Percentiles rank a stretch among this genome's conserved stretches.
Conservation (phyloP, 163 green algal genomes). For the Coccomyxa subellipsoidea region DNA sequence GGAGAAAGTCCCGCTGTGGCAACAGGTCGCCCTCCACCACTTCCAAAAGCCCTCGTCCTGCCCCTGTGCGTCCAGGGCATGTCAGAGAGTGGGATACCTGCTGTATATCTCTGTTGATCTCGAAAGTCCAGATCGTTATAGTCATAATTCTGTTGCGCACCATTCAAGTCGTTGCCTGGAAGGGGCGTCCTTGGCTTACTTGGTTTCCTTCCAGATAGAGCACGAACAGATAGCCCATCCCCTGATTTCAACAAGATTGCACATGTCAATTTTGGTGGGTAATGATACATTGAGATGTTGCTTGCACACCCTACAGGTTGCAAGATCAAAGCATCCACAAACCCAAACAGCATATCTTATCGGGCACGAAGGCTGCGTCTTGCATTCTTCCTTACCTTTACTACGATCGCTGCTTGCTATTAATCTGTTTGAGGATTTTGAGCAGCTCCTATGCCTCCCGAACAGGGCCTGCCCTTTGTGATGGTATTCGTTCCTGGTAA, state of each 20-base stretch:
- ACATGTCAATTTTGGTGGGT: too few species aligned
- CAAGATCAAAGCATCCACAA: too few species aligned
- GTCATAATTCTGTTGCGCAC: background rate
- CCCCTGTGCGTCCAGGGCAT: too few species aligned
- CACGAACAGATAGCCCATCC: background rate
- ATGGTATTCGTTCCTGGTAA: background rate
- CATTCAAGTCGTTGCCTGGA: background rate
- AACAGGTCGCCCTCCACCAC: background rate
- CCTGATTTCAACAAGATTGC: too few species aligned
- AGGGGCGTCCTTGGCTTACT: background rate
- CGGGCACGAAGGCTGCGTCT: background rate
- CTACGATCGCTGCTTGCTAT: background rate
- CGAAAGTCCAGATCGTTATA: too few species aligned
- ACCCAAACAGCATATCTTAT: background rate
- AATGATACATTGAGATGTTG: too few species aligned
- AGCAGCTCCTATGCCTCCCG: background rate
- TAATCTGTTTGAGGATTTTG: background rate
- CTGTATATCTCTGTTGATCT: too few species aligned
- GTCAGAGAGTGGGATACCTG: too few species aligned
- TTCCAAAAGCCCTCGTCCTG: background rate
- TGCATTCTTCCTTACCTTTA: background rate
- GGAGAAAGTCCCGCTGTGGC: background rate
- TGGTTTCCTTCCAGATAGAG: background rate
- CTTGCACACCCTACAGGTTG: too few species aligned
- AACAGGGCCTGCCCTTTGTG: background rate